phyloP scores from a whole-genome alignment of 2,329 filamentous ascomycete species.

The Arthroderma uncinatum region DNA sequence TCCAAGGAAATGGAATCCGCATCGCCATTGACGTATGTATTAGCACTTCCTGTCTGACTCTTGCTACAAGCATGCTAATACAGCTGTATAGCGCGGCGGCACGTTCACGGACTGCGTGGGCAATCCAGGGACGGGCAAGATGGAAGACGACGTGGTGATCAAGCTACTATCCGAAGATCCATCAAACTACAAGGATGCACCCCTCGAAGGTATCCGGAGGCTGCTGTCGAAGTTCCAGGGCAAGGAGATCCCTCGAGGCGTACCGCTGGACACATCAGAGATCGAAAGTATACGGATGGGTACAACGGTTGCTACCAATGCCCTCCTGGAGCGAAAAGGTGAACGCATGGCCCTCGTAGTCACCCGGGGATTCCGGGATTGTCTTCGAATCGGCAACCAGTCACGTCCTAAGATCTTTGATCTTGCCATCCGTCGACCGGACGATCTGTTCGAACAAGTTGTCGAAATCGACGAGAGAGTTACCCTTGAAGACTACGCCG shows the following conservation, averaged over 20 bases:
- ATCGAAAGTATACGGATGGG: constrained; percentile 94
- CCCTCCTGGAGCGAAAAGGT: constrained; percentile 77
- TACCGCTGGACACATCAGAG: constrained; percentile 65
- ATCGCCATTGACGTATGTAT: constrained; percentile 29
- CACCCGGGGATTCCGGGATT: constrained; percentile 79
- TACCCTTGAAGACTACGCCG: constrained; percentile 82
- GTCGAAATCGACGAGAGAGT: constrained; percentile 87
- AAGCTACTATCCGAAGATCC: constrained; percentile 87
- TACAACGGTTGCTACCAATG: constrained; percentile 89
- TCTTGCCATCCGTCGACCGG: constrained; percentile 72
- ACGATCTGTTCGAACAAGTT: constrained; percentile 73
- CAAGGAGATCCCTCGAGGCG: constrained; percentile 65
- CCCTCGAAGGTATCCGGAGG: constrained; percentile 78
- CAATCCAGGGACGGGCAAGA: constrained; percentile 57
- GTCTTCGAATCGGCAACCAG: constrained; percentile 81
- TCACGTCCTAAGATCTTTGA: constrained; percentile 84
- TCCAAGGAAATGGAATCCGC: constrained; percentile 22
- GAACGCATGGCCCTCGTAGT: constrained; percentile 80
- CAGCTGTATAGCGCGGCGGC: constrained; percentile 53
- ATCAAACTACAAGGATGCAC: constrained; percentile 80
- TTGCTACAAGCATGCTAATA: constrained; percentile 3
- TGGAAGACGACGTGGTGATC: constrained; percentile 66
- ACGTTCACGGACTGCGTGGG: constrained; percentile 91
- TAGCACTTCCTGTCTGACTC: background rate
- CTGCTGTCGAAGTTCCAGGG: constrained; percentile 68